Evolutionary conservation across 148 eudicot species (phyloP), one percentile per base, ranked within the genome.

Genomic region (Camellia sinensis): DNA sequence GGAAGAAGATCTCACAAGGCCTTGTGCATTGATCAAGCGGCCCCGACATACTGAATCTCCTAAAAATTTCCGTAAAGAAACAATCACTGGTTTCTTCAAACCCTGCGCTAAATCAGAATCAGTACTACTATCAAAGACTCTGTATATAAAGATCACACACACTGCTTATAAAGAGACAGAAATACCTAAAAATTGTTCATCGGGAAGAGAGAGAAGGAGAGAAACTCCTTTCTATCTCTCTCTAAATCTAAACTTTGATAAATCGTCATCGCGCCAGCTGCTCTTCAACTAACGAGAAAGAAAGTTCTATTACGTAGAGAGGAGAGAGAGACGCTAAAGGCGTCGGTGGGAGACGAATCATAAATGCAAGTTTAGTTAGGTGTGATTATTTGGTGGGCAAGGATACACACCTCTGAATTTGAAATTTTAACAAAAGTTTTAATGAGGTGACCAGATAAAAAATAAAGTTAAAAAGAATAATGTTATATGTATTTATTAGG

Each of bases 1-100:
- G 43, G 22, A 46, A 46, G 56, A 12, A 46, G 56, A 12, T 70
- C 74, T 70, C 40, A 70, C 74, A 46, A 70, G 56, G 74, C 74
- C 9, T 45, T 44, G 50, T 3, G 22, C 44, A 69, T 69, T 52
- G 52, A 69, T 69, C 74, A 12, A 6, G 29, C 37, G 75, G 19
- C 29, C 75, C 60, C 59, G 75, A 21, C 75, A 72, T 72, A 5
- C 7, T 50, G 59, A 12, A 6, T 73, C 63, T 54, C 21, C 3
- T 2, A 6, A 54, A 29, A 29, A 29, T 29, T 29, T 29, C 37
- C 37, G 52, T 5, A 48, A 48, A 4, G 52, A 48, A 48, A 48
- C 52, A 48, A 48, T 48, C 14, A 12, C 43, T 50, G 5, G 9
- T 22, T 73, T 37, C 45, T 54, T 37, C 46, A 37, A 60, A 53